Evolutionary conservation across 305 asterid genomes (phyloP).

Genomic region (Lippia alba): DNA sequence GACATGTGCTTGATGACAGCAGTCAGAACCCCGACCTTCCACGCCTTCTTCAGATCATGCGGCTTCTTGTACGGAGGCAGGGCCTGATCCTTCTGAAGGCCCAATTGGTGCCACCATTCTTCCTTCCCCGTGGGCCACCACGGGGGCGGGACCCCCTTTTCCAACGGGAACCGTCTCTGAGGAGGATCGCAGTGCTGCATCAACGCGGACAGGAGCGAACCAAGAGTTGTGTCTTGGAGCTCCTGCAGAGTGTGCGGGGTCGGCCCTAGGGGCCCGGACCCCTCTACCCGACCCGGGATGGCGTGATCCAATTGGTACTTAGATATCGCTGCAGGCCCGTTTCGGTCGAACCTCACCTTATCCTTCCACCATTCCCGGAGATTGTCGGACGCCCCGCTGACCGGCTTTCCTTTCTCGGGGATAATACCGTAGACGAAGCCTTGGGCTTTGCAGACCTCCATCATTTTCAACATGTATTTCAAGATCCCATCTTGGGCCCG

Average conservation of each 20-base stretch:
- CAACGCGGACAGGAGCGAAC: conserved; percentile 69
- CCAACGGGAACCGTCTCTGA: conserved; percentile 71
- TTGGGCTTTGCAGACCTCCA: conserved; percentile 86
- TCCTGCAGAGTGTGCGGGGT: conserved; percentile 78
- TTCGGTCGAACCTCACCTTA: conserved; percentile 71
- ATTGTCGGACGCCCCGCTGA: conserved; percentile 77
- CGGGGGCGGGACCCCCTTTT: conserved; percentile 73
- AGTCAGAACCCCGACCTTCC: conserved; percentile 75
- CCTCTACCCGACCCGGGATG: conserved; percentile 51
- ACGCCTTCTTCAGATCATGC: conserved; percentile 72
- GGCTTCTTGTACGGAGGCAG: conserved; percentile 81
- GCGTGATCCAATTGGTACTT: conserved; percentile 58
- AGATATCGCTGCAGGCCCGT: conserved; percentile 76
- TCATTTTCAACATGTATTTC: conserved; percentile 85
- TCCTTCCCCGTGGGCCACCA: conserved; percentile 85
- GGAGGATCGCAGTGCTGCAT: conserved; percentile 87
- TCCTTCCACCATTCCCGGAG: conserved; percentile 90
- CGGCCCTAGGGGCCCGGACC: conserved; percentile 49
- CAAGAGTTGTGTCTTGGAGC: conserved; percentile 82
- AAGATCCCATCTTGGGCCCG: conserved; percentile 87
- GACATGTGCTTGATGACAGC: conserved; percentile 78
- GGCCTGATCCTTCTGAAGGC: conserved; percentile 58
- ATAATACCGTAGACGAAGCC: conserved; percentile 79
- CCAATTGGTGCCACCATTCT: conserved; percentile 79
- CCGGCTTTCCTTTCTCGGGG: conserved; percentile 82